These are phyloP conservation scores for Corylus heterophylla DNA, from an alignment of 306 rosid genomes.

Conservation along the genomic window DNA sequence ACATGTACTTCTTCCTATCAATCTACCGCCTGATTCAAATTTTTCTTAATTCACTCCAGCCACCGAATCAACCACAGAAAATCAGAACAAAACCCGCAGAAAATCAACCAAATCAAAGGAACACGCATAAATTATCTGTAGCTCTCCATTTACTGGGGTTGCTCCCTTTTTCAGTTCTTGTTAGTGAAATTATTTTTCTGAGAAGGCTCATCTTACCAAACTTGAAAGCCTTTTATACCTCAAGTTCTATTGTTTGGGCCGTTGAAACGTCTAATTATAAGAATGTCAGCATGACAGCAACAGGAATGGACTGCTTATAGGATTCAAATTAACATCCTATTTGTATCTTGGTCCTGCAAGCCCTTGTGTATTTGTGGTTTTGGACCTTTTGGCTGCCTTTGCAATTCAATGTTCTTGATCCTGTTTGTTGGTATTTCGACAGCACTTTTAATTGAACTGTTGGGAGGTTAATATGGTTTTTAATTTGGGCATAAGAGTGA, in stretches of 20 bases:
- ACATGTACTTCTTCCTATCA: too few species aligned
- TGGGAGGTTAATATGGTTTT: neutral
- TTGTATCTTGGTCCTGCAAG: neutral
- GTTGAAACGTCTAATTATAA: conserved; percentile 9
- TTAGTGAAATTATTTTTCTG: neutral
- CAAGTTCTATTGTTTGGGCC: neutral
- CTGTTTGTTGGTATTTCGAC: neutral
- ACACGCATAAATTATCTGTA: too few species aligned
- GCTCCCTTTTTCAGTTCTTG: neutral
- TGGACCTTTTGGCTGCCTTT: neutral
- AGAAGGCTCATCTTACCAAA: neutral
- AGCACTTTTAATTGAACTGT: neutral
- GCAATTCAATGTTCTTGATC: neutral
- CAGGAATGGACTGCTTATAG: neutral
- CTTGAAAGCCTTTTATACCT: neutral
- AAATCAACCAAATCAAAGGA: too few species aligned
- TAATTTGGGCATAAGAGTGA: neutral
- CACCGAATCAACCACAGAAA: too few species aligned
- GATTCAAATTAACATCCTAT: neutral
- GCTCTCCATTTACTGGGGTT: neutral
- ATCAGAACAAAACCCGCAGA: too few species aligned
- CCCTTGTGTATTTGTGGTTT: neutral
- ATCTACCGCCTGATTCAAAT: too few species aligned
- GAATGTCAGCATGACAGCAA: conserved; percentile 1
- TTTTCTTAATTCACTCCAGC: too few species aligned